Evolutionary conservation across 768 basidiomycete genomes (phyloP).

Genomic region (Gautieria morchelliformis): DNA sequence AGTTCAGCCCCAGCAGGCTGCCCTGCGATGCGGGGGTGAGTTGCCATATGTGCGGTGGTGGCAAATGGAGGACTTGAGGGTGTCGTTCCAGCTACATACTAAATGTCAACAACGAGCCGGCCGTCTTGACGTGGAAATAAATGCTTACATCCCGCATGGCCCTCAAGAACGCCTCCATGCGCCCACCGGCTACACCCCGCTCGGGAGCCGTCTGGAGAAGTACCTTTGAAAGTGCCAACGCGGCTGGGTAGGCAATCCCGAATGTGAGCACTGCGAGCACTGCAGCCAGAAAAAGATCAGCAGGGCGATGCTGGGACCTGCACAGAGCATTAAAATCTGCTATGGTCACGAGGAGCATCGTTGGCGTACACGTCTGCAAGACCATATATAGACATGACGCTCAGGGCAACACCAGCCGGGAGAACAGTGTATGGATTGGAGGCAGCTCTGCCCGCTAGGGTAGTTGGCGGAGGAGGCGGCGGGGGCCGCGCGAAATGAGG

Average conservation of each 20-base stretch:
- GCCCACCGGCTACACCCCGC: slow-evolving; percentile 42
- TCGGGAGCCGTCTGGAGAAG: slow-evolving; percentile 84
- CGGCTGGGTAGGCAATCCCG: slow-evolving; percentile 77
- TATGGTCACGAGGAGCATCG: neutral
- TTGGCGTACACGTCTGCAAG: neutral
- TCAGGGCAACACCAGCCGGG: neutral
- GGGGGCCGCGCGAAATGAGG: neutral
- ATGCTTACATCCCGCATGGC: slow-evolving; percentile 68
- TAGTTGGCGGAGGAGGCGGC: neutral
- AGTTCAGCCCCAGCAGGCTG: slow-evolving; percentile 18
- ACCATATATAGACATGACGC: neutral
- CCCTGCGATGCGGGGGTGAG: slow-evolving; percentile 36
- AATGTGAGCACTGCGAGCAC: slow-evolving; percentile 71
- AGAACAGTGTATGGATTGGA: slow-evolving; percentile 7
- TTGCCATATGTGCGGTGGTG: slow-evolving; percentile 86
- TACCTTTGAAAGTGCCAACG: slow-evolving; percentile 72
- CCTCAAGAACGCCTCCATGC: slow-evolving; percentile 75
- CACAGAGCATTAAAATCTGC: neutral
- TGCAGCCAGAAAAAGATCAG: slow-evolving; percentile 82
- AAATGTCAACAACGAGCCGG: neutral
- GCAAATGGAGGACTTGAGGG: slow-evolving; percentile 72
- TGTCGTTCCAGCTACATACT: slow-evolving; percentile 64
- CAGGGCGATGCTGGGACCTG: slow-evolving; percentile 49
- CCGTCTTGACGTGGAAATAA: neutral
- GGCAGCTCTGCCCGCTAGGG: neutral